Evolutionary conservation across 352 stramenopile genomes (phyloP), one percentile per base, ranked within the genome.

Genomic region (Aphanomyces invadans): DNA sequence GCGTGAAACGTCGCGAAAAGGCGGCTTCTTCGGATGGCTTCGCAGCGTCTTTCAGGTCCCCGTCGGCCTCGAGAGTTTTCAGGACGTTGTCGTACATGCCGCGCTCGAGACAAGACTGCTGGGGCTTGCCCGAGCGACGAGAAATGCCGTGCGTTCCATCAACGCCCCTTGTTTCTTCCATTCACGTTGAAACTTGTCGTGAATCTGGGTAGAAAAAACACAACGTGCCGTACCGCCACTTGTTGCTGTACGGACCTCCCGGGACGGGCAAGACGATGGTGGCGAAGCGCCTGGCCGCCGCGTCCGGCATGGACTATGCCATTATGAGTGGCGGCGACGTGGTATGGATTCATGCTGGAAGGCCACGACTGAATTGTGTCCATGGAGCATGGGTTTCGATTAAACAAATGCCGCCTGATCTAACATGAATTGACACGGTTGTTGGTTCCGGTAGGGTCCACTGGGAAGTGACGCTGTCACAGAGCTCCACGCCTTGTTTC

Each of bases 221-320:
- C 46, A 72, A 76, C 21, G 83, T 84, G 3, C 85, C 86, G 19
- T 90, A 94, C 32, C 84, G 85, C 25, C 84, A 94, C 68, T 68
- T 96, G 52, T 73, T 96, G 44, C 72, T 96, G 4, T 90, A 95
- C 52, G 88, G 88, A 12, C 86, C 84, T 3, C 86, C 86, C 4
- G 83, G 83, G 29, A 93, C 86, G 0, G 88, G 88, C 25, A 96
- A 96, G 65, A 95, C 87, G 5, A 88, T 96, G 81, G 74, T 94
- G n/a, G 88, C 88, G 4, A 89, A 90, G 65, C 78, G 80, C 0
- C 62, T 96, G 26, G 87, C 84, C 21, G 69, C 71, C 28, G 68
- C 78, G 39, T 86, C 77, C 2, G 75, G 75, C 11, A 86, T 95
- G 74, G 83, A 93, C 63, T 95, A 90, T 21, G 88, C 84, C 19